phyloP scores from a whole-genome alignment of 176 grass and related monocot genomes.

The Puya raimondii region DNA sequence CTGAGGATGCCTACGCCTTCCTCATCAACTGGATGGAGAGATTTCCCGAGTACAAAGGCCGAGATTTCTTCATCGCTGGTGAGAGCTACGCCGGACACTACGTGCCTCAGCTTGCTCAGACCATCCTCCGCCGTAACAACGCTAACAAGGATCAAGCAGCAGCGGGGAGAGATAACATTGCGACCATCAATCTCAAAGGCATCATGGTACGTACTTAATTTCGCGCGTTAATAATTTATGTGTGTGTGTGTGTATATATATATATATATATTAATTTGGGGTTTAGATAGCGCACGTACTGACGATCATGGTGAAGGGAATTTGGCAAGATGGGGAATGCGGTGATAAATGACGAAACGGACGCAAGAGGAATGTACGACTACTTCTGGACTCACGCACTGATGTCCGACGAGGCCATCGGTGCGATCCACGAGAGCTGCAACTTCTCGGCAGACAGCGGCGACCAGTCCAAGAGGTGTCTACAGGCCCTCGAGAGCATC shows the following conservation, averaged over 20 bases:
- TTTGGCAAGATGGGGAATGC: constrained; percentile 68
- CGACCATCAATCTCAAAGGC: constrained; percentile 68
- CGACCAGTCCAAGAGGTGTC: constrained; percentile 9
- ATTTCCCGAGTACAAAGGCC: constrained; percentile 76
- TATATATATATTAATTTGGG: not conserved
- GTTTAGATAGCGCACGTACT: too few species aligned
- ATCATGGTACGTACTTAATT: constrained; percentile 41
- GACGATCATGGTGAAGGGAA: too few species aligned
- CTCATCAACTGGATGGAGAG: constrained; percentile 59
- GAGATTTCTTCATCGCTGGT: constrained; percentile 67
- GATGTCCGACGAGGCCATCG: constrained; percentile 54
- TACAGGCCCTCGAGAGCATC: not conserved
- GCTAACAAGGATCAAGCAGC: not conserved
- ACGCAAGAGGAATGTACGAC: constrained; percentile 53
- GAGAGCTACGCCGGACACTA: constrained; percentile 93
- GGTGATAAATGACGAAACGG: constrained; percentile 66
- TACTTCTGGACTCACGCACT: constrained; percentile 91
- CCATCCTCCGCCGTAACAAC: constrained; percentile 42
- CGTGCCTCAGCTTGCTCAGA: constrained; percentile 64
- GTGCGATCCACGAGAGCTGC: constrained; percentile 43
- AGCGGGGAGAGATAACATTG: not conserved
- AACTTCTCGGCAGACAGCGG: constrained; percentile 36
- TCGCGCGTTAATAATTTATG: too few species aligned
- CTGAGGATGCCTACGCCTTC: constrained; percentile 47
- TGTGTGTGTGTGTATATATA: not conserved